Evolutionary conservation across 495 filamentous ascomycete genomes (phyloP).

Genomic region (Tuber microsphaerosporum): DNA sequence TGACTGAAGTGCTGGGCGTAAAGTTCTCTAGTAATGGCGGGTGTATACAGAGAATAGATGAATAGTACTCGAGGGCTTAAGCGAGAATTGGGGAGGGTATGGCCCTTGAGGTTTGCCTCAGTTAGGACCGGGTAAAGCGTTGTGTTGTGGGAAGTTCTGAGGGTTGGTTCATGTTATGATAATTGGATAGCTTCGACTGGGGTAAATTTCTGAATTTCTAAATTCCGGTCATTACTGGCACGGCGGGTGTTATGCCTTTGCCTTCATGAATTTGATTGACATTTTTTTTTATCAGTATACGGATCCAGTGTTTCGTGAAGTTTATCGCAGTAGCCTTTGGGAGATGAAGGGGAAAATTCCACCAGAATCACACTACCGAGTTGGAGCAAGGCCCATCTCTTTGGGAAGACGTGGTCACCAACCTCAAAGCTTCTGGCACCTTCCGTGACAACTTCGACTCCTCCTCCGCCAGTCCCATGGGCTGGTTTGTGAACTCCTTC

Average conservation of each 20-base stretch:
- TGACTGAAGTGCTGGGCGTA: not conserved
- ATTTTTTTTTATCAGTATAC: too few species aligned
- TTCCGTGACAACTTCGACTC: not conserved
- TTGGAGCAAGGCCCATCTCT: not conserved
- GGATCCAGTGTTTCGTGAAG: too few species aligned
- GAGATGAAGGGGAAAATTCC: too few species aligned
- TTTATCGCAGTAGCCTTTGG: too few species aligned
- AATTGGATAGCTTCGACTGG: too few species aligned
- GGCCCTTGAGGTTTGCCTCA: not conserved
- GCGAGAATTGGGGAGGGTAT: not conserved
- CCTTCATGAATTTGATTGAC: too few species aligned
- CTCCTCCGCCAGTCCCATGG: not conserved
- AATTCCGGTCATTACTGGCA: too few species aligned
- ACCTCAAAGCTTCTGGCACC: not conserved
- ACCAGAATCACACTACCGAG: too few species aligned
- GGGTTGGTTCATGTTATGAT: not conserved
- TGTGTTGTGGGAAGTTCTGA: not conserved
- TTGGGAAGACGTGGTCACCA: not conserved
- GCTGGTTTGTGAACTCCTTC: not conserved
- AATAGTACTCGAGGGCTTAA: not conserved
- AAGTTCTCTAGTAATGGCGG: not conserved
- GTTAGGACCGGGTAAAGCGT: not conserved
- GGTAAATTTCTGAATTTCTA: too few species aligned
- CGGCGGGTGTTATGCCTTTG: too few species aligned
- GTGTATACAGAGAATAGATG: not conserved